Evolutionary conservation across 2,329 filamentous ascomycete species (phyloP).

Genomic region (Parastagonospora nodorum): DNA sequence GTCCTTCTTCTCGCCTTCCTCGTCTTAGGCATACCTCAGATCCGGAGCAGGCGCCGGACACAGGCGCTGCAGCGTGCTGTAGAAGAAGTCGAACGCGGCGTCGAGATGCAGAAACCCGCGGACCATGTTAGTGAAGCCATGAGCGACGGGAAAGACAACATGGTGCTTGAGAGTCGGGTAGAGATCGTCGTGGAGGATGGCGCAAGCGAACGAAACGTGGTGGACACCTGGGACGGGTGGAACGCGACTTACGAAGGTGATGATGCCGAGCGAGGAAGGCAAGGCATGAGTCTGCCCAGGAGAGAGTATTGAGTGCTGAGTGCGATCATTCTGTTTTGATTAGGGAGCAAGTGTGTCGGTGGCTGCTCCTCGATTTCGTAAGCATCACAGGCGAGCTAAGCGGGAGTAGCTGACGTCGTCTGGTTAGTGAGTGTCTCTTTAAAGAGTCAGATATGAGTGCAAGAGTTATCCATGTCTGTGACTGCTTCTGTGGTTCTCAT

Average conservation of each 20-base stretch:
- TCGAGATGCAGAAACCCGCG: conserved; percentile 2
- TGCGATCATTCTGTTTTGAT: too few relatives aligned
- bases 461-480: too few relatives aligned
- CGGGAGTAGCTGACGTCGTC: too few relatives aligned
- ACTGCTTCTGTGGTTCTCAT: too few relatives aligned
- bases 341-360: background rate
- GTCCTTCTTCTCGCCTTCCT: conserved; percentile 14
- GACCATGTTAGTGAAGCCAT: background rate
- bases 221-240: conserved; percentile 12
- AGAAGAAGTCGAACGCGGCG: conserved; percentile 24
- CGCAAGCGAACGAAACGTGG: conserved; percentile 10
- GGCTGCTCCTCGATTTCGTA: background rate
- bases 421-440: too few relatives aligned
- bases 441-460: too few relatives aligned
- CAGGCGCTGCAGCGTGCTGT: conserved; percentile 20
- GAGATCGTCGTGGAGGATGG: conserved; percentile 28
- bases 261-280: conserved; percentile 8
- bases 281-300: conserved; percentile 24
- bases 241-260: conserved; percentile 8
- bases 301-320: conserved; percentile 9
- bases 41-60: conserved; percentile 22
- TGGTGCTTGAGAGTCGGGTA: conserved; percentile 31
- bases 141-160: conserved; percentile 24
- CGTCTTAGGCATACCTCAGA: conserved; percentile 13
- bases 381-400: too few relatives aligned